Percentiles rank a stretch among this genome's conserved stretches.
phyloP scores from a whole-genome alignment of 2,329 filamentous ascomycete genomes.

The Sporothrix protearum region DNA sequence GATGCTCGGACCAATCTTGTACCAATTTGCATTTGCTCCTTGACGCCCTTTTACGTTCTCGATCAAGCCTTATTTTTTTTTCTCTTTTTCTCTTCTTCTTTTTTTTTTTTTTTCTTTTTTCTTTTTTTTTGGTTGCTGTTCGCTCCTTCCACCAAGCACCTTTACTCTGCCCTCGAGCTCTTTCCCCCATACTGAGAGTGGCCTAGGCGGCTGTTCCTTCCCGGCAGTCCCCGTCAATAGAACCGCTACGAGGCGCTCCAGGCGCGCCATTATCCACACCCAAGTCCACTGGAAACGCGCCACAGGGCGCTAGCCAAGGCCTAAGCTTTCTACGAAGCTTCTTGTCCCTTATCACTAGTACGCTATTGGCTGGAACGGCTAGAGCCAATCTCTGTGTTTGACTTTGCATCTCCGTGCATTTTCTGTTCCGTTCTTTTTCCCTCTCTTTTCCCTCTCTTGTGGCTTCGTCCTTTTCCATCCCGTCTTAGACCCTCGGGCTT shows the following conservation, averaged over 20 bases:
- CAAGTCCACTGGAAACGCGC: not conserved
- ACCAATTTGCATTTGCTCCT: not conserved
- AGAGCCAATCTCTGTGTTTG: not conserved
- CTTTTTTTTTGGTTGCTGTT: no score
- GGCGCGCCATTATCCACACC: not conserved
- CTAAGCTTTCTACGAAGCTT: not conserved
- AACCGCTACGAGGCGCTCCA: not conserved
- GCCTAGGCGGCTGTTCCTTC: not conserved
- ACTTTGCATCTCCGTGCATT: slow-evolving; percentile 2
- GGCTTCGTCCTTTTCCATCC: not conserved
- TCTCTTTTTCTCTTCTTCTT: not conserved
- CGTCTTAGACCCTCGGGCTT: not conserved
- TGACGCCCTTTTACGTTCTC: not conserved
- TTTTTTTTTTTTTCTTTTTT: not conserved
- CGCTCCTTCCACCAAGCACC: not conserved
- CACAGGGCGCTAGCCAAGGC: not conserved
- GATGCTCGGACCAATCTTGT: not conserved
- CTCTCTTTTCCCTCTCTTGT: not conserved
- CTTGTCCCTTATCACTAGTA: not conserved
- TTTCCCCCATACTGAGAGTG: not conserved
- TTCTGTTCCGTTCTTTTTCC: not conserved
- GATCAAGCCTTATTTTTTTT: not conserved
- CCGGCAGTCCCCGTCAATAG: not conserved
- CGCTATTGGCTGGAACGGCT: not conserved
- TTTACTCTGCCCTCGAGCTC: not conserved